These are phyloP conservation scores for Marasmius fiardii DNA, from an alignment of 1,284 basidiomycete species.

Conservation along the genomic window DNA sequence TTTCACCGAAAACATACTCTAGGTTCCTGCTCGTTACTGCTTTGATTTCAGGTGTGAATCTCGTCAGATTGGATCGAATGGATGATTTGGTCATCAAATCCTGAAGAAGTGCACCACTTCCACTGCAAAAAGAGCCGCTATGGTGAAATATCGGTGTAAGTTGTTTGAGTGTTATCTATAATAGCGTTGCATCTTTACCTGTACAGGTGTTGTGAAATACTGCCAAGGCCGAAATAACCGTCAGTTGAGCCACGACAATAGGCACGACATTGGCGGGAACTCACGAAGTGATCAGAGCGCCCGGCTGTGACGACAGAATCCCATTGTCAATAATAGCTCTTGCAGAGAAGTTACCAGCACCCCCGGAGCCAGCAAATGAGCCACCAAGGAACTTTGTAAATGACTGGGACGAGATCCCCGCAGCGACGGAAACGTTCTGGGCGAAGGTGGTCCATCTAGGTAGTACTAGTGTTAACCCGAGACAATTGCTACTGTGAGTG, in stretches of 20 bases:
- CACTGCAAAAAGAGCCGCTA: slow-evolving; percentile 47
- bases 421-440: not conserved
- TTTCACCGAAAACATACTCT: slow-evolving; percentile 60
- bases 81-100: slow-evolving; percentile 60
- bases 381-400: slow-evolving; percentile 2
- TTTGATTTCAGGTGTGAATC: slow-evolving; percentile 46
- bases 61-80: slow-evolving; percentile 54
- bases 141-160: not conserved
- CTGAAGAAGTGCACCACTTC: slow-evolving; percentile 43
- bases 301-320: slow-evolving; percentile 4
- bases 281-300: slow-evolving; percentile 27
- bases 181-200: not conserved
- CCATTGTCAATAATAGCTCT: slow-evolving; percentile 8
- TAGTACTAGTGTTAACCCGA: slow-evolving; percentile 14
- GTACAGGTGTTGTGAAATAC: slow-evolving; percentile 63
- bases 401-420: not conserved
- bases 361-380: not conserved
- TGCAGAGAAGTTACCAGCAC: slow-evolving; percentile 2
- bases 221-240: slow-evolving; percentile 22
- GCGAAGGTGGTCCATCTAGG: slow-evolving; percentile 16
- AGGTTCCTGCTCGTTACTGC: slow-evolving; percentile 44
- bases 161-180: slow-evolving; percentile 21
- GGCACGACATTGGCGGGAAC: slow-evolving; percentile 13
- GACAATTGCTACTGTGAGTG: not conserved
- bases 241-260: slow-evolving; percentile 7